Conservation (phyloP, 2,329 filamentous ascomycete genomes). For the Talaromyces sp. region DNA sequence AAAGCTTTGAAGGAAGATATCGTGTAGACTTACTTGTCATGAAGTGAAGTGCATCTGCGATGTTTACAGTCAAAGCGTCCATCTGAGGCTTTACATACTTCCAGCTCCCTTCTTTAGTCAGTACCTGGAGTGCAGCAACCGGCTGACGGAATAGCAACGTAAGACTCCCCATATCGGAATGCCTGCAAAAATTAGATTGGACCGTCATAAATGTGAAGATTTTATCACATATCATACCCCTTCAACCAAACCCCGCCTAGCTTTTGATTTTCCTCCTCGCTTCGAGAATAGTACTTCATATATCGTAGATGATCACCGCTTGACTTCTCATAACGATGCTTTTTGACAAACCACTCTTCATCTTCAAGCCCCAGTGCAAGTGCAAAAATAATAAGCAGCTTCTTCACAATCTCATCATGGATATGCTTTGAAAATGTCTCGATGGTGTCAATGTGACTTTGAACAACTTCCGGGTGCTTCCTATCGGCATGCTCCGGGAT, state of each 20-base stretch:
- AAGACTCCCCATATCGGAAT: slow-evolving; percentile 60
- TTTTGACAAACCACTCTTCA: neutral
- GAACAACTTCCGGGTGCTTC: neutral
- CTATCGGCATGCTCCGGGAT: slow-evolving; percentile 30
- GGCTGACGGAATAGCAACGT: slow-evolving; percentile 62
- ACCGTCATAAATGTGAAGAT: no score
- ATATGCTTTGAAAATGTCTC: neutral
- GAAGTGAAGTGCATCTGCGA: neutral
- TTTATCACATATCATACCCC: no score
- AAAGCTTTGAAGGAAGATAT: neutral
- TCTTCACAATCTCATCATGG: neutral
- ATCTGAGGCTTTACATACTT: slow-evolving; percentile 49
- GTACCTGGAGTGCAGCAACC: slow-evolving; percentile 59
- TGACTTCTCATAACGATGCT: slow-evolving; percentile 58
- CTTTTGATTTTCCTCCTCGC: slow-evolving; percentile 49
- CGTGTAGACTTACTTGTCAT: neutral
- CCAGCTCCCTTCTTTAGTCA: slow-evolving; percentile 49
- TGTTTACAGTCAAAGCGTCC: neutral
- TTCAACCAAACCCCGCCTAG: slow-evolving; percentile 24
- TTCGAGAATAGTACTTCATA: slow-evolving; percentile 59
- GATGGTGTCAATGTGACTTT: neutral
- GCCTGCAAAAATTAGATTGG: slow-evolving; percentile 50
- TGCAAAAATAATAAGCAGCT: neutral
- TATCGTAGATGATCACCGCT: slow-evolving; percentile 64
- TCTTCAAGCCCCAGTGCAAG: neutral